Conservation (phyloP, 1,139 yeast species). For the Geotrichum phurueaensis region DNA sequence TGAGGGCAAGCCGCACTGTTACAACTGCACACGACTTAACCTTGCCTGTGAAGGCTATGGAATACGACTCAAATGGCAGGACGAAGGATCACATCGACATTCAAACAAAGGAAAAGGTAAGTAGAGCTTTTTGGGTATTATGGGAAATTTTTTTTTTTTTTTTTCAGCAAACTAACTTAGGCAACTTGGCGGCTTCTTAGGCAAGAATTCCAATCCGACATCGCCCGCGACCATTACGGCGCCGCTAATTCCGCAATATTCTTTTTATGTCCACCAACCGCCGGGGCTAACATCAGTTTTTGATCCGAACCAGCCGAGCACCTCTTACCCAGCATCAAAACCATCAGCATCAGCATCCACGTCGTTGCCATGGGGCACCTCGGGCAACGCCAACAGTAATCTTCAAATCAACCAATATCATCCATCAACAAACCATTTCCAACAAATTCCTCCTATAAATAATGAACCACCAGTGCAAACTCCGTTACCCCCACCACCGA, state of each 20-base stretch:
- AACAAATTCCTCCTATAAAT: not conserved
- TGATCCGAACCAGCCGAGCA: not conserved
- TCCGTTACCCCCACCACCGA: not conserved
- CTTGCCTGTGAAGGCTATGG: conserved; percentile 29
- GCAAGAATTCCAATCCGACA: conserved; percentile 10
- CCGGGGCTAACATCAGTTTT: conserved; percentile 7
- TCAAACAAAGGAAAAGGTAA: conserved; percentile 9
- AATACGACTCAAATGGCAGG: conserved; percentile 30
- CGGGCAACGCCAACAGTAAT: not conserved
- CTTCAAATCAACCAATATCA: not conserved
- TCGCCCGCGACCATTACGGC: conserved; percentile 6
- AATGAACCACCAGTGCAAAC: not conserved
- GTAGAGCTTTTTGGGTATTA: not conserved
- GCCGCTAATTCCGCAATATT: conserved; percentile 3
- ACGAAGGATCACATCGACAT: conserved; percentile 17
- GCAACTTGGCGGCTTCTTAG: not conserved
- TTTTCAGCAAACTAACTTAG: not conserved
- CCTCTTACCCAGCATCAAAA: not conserved
- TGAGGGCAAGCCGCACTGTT: conserved; percentile 43
- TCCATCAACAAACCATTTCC: not conserved
- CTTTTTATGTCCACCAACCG: conserved; percentile 7
- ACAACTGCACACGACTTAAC: conserved; percentile 21
- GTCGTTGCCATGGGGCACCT: not conserved
- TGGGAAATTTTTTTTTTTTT: not conserved
- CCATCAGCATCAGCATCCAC: not conserved